Conservation (phyloP, 2,329 filamentous ascomycete genomes). For the Fonsecaea multimorphosa region DNA sequence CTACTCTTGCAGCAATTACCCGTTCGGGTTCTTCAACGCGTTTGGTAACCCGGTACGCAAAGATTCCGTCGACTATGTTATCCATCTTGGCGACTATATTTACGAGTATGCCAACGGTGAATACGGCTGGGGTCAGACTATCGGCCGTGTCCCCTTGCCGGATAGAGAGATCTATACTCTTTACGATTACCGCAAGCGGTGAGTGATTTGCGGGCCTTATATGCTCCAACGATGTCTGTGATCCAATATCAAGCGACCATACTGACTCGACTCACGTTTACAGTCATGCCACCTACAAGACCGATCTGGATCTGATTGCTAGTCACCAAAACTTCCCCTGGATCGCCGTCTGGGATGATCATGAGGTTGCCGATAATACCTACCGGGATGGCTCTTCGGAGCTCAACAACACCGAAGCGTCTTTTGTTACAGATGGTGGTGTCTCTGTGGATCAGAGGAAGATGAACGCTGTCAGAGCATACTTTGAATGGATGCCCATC, state of each 20-base stretch:
- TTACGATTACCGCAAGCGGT: slow-evolving; percentile 61
- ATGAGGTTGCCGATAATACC: slow-evolving; percentile 69
- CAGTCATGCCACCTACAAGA: slow-evolving; percentile 62
- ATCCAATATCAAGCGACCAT: neutral
- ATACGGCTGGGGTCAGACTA: slow-evolving; percentile 59
- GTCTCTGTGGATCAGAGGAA: slow-evolving; percentile 75
- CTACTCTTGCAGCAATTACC: slow-evolving; percentile 74
- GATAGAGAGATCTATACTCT: slow-evolving; percentile 57
- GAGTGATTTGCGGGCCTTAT: neutral
- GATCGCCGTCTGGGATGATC: slow-evolving; percentile 71
- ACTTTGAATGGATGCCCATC: slow-evolving; percentile 42
- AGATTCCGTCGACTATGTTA: slow-evolving; percentile 65
- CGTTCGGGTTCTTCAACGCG: slow-evolving; percentile 47
- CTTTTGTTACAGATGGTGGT: slow-evolving; percentile 62
- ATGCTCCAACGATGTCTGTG: neutral
- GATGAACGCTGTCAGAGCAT: slow-evolving; percentile 72
- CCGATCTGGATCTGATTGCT: slow-evolving; percentile 64
- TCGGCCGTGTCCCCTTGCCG: slow-evolving; percentile 61
- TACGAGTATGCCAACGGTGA: slow-evolving; percentile 60
- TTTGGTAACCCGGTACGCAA: slow-evolving; percentile 61
- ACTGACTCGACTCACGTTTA: neutral
- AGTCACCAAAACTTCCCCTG: slow-evolving; percentile 65
- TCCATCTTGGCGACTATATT: slow-evolving; percentile 67
- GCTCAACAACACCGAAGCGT: slow-evolving; percentile 70
- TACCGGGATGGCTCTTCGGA: slow-evolving; percentile 67